A percentile compares a stretch with the other conserved stretches of the same genome.
Conservation (phyloP, 176 grass and related monocot species). For the Oryza glaberrima region DNA sequence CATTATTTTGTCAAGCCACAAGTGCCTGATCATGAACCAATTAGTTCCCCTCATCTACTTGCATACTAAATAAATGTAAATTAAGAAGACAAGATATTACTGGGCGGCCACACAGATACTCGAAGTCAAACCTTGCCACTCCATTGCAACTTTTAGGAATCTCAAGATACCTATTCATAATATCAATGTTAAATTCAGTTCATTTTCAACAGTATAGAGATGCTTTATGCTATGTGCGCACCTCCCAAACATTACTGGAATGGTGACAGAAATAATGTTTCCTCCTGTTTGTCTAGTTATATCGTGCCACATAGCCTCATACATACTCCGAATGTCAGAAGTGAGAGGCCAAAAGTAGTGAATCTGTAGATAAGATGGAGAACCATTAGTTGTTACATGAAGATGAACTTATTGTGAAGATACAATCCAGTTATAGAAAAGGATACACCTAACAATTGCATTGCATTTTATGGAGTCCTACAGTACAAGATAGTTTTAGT, state of each 20-base stretch:
- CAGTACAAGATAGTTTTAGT: neutral
- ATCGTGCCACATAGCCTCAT: slow-evolving; percentile 69
- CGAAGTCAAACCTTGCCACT: slow-evolving; percentile 81
- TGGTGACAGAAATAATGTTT: slow-evolving; percentile 48
- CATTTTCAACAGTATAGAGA: slow-evolving; percentile 31
- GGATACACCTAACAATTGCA: neutral
- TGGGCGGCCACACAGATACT: slow-evolving; percentile 88
- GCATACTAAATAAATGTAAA: slow-evolving; percentile 23
- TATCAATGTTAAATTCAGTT: slow-evolving; percentile 33
- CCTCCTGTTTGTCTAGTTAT: slow-evolving; percentile 51
- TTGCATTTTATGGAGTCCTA: neutral
- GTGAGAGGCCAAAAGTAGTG: slow-evolving; percentile 84
- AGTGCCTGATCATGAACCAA: slow-evolving; percentile 16
- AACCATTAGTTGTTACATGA: neutral
- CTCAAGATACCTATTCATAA: slow-evolving; percentile 70
- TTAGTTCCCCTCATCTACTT: neutral
- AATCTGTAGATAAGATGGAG: slow-evolving; percentile 48
- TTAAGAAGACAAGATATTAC: slow-evolving; percentile 59
- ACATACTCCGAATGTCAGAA: slow-evolving; percentile 53
- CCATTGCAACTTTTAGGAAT: slow-evolving; percentile 93
- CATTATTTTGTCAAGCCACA: neutral
- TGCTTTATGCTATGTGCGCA: slow-evolving; percentile 33
- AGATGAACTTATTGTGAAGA: slow-evolving; percentile 5
- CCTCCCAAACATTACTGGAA: slow-evolving; percentile 99
- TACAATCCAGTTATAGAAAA: neutral